Evolutionary conservation across 108 stramenopile genomes (phyloP), one percentile per base, ranked within the genome.

Genomic region (Conticribra weissflogii): DNA sequence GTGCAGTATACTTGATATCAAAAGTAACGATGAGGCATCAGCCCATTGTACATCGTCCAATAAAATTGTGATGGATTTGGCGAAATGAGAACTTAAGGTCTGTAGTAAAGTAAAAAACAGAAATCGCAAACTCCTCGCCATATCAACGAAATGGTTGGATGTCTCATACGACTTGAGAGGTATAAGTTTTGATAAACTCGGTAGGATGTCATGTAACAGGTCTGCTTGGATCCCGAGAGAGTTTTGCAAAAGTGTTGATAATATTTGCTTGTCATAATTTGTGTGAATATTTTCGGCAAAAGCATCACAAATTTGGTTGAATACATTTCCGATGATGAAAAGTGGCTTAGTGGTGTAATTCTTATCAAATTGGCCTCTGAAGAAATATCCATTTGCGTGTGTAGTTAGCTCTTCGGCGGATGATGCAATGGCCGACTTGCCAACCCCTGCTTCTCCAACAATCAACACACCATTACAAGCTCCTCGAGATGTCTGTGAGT

Each of bases 311-410:
- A 71, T 18, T 15, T 19, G 22, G 29, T 53, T 63, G 27, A 75
- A 70, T 16, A 64, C 28, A 44, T 8, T 28, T 36, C 59, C 15
- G 28, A 75, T 75, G 9, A 2, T 46, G 31, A 69, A 51, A 12
- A 75, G 63, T 18, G 74, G 74, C 3, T 34, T 41, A 12, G 12
- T 31, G 16, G 24, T 30, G 3, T 63, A 28, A 21, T 64, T 70
- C 28, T 75, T 68, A n/a, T 75, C 74, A 34, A 75, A 75, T 45
- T 75, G 71, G 24, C 60, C 62, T 2, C 22, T n/a, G 16, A 75
- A 29, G 12, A 71, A 63, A 18, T 71, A 64, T 14, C 69, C 74
- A 27, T 32, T n/a, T n/a, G n/a, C n/a, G n/a, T n/a, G n/a, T n/a
- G n/a, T n/a, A n/a, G n/a, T n/a, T n/a, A n/a, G n/a, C n/a, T n/a